Evolutionary conservation across 2,329 filamentous ascomycete species (phyloP).

Genomic region (Epichloe sp.): DNA sequence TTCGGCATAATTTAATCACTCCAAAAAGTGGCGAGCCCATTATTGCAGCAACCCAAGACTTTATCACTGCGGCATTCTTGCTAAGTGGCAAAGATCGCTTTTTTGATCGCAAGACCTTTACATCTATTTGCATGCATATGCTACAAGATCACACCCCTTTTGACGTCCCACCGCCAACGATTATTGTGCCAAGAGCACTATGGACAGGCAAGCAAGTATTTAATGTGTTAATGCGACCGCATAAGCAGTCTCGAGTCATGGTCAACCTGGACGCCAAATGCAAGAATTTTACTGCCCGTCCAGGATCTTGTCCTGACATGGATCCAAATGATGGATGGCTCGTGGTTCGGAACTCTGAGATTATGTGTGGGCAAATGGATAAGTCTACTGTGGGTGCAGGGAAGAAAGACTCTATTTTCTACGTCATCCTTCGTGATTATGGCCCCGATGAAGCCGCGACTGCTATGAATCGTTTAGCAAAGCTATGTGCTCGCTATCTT

Average conservation of each 20-base stretch:
- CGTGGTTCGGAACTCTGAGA: conserved; percentile 87
- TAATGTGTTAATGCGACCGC: conserved; percentile 80
- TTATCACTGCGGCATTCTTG: conserved; percentile 89
- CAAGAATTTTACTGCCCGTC: conserved; percentile 57
- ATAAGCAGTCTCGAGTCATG: conserved; percentile 65
- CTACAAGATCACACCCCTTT: conserved; percentile 65
- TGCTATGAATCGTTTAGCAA: conserved; percentile 89
- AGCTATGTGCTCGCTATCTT: conserved; percentile 76
- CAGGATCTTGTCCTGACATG: conserved; percentile 51
- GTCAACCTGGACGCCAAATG: conserved; percentile 92
- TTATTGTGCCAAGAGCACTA: conserved; percentile 70
- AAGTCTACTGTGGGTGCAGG: conserved; percentile 94
- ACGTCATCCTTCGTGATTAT: conserved; percentile 89
- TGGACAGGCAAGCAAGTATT: conserved; percentile 99
- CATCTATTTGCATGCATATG: conserved; percentile 89
- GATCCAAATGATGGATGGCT: conserved; percentile 83
- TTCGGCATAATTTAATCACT: conserved; percentile 90
- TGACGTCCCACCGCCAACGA: conserved; percentile 74
- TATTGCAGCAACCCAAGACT: conserved; percentile 98
- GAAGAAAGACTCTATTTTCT: conserved; percentile 97
- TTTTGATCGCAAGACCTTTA: conserved; percentile 77
- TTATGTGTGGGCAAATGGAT: conserved; percentile 97
- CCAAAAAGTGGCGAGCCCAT: conserved; percentile 97
- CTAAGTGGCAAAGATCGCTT: conserved; percentile 89
- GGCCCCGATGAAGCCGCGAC: conserved; percentile 77